Evolutionary conservation across 371 early-diverging fungal genomes (phyloP), one percentile per base, ranked within the genome.

Genomic region (Choanephora cucurbitarum): DNA sequence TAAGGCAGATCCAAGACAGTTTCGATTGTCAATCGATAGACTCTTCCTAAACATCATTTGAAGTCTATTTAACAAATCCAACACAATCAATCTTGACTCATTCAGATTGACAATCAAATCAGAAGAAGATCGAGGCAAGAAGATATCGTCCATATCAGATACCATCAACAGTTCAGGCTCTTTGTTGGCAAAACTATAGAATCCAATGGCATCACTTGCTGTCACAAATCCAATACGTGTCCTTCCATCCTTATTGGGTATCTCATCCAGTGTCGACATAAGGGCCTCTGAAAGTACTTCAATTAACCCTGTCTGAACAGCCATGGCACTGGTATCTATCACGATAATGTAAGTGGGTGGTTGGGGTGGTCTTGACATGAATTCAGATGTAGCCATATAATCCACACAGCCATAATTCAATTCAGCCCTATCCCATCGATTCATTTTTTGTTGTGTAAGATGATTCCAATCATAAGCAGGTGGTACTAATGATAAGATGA

Each of bases 151-250:
- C 2, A 92, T 66, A 49, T 92, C 93, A 10, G 56, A 32, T 5
- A 91, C 86, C 17, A 91, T 87, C n/a, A 93, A 73, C 78, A 91
- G 83, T 56, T 91, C 87, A 7, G 93, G 92, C 53, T 91, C 90
- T 3, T 80, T 77, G 9, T 87, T 83, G 28, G 57, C 73, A 21
- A 93, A 68, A 49, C 86, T 87, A 72, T 88, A 93, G 53, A 88
- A 93, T 40, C 92, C 91, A 53, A 93, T 70, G 11, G 84, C 60
- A 47, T 79, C 65, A 57, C 92, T 91, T 4, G 86, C 87, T 0
- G 91, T 89, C 28, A 93, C 81, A 48, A 93, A 83, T 0, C 81
- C 91, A 21, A 93, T 77, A 49, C 84, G 85, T 11, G 91, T 84
- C 23, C 93, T 73, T 17, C 84, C 83, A 62, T 91, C 91, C n/a